Evolutionary conservation across 352 stramenopile genomes (phyloP).

Genomic region (Phytophthora nicotianae): DNA sequence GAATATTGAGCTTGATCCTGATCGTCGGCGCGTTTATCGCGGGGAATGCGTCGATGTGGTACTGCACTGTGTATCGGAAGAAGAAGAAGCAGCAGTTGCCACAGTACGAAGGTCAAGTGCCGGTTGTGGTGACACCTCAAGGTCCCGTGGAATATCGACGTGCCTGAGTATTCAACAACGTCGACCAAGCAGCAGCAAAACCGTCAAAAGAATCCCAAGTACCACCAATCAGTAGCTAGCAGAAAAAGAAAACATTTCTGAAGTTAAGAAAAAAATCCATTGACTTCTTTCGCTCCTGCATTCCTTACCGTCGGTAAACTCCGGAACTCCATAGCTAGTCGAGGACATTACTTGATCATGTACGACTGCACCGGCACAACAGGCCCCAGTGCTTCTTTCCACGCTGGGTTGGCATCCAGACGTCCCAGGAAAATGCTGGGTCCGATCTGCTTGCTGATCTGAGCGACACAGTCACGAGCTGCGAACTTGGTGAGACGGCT

Average conservation of each 20-base stretch:
- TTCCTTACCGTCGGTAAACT: too few relatives aligned
- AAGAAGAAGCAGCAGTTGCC: slow-evolving; percentile 28
- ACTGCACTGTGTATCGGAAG: slow-evolving; percentile 22
- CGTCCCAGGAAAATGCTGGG: slow-evolving; percentile 84
- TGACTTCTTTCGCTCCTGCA: slow-evolving; percentile 1
- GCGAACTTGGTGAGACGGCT: slow-evolving; percentile 75
- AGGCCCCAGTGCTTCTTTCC: slow-evolving; percentile 63
- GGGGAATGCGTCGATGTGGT: slow-evolving; percentile 28
- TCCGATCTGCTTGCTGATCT: slow-evolving; percentile 80
- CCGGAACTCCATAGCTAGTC: too few relatives aligned
- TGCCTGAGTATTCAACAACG: slow-evolving; percentile 9
- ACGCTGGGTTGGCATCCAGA: slow-evolving; percentile 69
- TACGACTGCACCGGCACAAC: slow-evolving; percentile 39
- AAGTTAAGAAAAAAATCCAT: not conserved
- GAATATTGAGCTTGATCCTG: slow-evolving; percentile 29
- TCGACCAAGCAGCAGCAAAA: not conserved
- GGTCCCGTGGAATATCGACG: slow-evolving; percentile 26
- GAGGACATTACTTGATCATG: slow-evolving; percentile 33
- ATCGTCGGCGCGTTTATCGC: slow-evolving; percentile 35
- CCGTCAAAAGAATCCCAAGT: not conserved
- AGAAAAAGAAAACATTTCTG: not conserved
- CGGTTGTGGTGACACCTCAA: slow-evolving; percentile 27
- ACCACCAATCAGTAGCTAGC: not conserved
- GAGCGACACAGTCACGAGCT: slow-evolving; percentile 73
- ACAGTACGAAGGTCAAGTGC: slow-evolving; percentile 29